Base-by-base conservation (phyloP, 345 rosid species). In the Eucalyptus polybractea region DNA sequence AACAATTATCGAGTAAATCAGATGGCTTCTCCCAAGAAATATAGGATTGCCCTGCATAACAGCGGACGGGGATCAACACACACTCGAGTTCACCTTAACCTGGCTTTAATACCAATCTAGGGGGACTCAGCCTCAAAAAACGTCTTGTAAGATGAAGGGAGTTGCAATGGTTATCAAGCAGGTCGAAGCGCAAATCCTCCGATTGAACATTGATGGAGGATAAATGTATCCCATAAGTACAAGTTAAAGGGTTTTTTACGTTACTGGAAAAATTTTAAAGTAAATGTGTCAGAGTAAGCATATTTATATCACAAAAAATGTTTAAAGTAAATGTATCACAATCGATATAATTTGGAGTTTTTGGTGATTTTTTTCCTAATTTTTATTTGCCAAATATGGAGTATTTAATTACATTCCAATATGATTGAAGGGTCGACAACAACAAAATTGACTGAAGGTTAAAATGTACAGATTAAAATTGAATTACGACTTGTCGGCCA, bases 21-120 rank as follows among this genome's bases (percentile, higher is more conserved):
- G 0, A 53, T 0, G 25, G 58, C 24, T 21, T 53, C 25, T 53
- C 58, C 58, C 10, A 53, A 53, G 10, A 0, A 53, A 53, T 21
- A 53, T 53, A 8, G 10, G 10, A 53, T 8, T 21, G 2, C 58
- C 25, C 0, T 53, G 10, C 24, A 53, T 53, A 2, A 53, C 0
- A 53, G 1, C 0, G 2, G 25, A 53, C 2, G 0, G 0, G 58
- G 25, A 53, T 21, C 10, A 3, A 0, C 10, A 19, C 9, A 53
- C 25, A 19, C 10, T 53, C 2, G 0, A 0, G 9, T 53, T 53
- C 58, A 53, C 4, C 58, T 21, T 53, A 53, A 53, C 25, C 1
- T 21, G 0, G 58, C 25, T 19, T 0, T 53, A 53, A 53, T 21
- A 21, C 25, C 58, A 53, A 53, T 21, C 4, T 8, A 53, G 0